Evolutionary conservation across 1,284 basidiomycete genomes (phyloP).

Genomic region (Melanopsichium pennsylvanicum): DNA sequence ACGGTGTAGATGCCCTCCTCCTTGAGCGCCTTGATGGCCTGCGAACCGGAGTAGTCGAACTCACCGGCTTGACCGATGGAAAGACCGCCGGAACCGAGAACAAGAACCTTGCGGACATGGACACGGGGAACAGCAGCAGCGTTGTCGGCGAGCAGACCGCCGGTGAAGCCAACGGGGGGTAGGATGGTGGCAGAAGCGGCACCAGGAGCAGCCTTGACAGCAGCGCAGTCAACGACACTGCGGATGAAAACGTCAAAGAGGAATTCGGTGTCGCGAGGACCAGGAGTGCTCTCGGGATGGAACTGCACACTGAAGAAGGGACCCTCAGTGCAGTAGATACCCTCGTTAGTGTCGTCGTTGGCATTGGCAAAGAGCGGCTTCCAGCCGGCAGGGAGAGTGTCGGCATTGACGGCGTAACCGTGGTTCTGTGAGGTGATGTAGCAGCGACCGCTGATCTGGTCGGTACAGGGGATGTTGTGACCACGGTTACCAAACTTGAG

Average conservation of each 20-base stretch:
- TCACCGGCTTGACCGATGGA: conserved; percentile 98
- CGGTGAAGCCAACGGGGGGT: conserved; percentile 81
- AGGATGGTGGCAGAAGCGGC: conserved; percentile 32
- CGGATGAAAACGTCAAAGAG: conserved; percentile 97
- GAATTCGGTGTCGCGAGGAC: conserved; percentile 97
- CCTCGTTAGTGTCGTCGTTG: conserved; percentile 97
- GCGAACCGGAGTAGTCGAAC: conserved; percentile 98
- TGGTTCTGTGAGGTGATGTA: conserved; percentile 99
- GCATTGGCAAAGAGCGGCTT: conserved; percentile 94
- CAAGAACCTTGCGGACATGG: conserved; percentile 87
- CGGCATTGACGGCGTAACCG: conserved; percentile 91
- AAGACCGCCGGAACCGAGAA: conserved; percentile 95
- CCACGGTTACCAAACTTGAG: conserved; percentile 99
- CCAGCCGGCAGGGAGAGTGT: conserved; percentile 84
- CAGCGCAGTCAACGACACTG: conserved; percentile 81
- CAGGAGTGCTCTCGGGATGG: conserved; percentile 98
- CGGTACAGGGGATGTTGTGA: conserved; percentile 97
- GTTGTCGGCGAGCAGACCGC: conserved; percentile 85
- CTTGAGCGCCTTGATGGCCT: conserved; percentile 98
- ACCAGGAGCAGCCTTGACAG: conserved; percentile 68
- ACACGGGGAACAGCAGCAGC: conserved; percentile 78
- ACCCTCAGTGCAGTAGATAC: conserved; percentile 80
- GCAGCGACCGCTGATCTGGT: conserved; percentile 90
- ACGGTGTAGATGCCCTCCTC: conserved; percentile 99
- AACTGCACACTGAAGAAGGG: conserved; percentile 99